Base-by-base conservation (phyloP, 225 moss, liverwort and hornwort genomes). In the Takakia lepidozioides region DNA sequence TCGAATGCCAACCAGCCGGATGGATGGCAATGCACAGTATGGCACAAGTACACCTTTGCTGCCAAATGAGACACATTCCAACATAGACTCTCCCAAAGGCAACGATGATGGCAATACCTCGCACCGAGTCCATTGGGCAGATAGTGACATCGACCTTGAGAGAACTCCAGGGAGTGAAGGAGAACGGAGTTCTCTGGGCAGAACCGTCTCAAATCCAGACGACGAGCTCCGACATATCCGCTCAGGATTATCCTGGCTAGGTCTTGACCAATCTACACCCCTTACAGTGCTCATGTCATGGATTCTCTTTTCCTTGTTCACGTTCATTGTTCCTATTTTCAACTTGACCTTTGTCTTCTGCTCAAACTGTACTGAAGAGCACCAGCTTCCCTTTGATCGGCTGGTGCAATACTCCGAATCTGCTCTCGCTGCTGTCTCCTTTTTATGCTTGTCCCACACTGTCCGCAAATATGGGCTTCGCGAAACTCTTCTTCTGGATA, bases 201-300 rank as follows among this genome's bases (percentile, higher is more conserved):
- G n/a, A n/a, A n/a, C n/a, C n/a, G n/a, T 63, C 28, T 76, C 76
- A 6, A 71, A 76, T 51, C 63, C 63, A 0, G 67, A 67, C 17
- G 84, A 84, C 49, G 92, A 85, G 62, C 69, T 92, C 14, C 60
- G 72, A 23, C 71, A 85, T 60, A 87, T 92, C 46, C 85, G 88
- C 5, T 56, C 60, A 8, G 74, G 70, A 43, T 52, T 92, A 17
- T 70, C 82, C 13, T 80, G 82, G 63, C 49, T 85, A 25, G 85
- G 85, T 16, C 70, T 92, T 0, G 92, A 92, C 43, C 92, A 92
- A 49, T 85, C 92, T 19, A 80, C 82, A 0, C 48, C 52, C 5
- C 2, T 49, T n/a, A 76, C 82, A 42, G 58, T 73, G 3, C 34
- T 70, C 11, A 74, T 71, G 68, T 88, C 92, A 14, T 73, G 82